Conservation (phyloP, 2,329 filamentous ascomycete species). For the Helicocarpus griseus region DNA sequence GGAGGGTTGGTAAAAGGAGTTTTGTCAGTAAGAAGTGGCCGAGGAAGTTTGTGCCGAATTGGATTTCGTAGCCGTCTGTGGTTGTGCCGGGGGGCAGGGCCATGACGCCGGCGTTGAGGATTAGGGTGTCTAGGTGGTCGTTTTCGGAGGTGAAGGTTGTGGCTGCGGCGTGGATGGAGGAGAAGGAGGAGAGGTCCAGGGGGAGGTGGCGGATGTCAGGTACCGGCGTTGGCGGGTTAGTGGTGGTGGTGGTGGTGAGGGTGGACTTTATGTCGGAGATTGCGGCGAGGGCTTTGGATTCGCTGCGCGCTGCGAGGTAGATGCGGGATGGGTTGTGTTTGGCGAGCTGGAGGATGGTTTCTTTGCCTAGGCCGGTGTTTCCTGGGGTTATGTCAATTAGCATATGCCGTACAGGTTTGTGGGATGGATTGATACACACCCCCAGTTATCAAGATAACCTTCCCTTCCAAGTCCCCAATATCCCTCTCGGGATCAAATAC, state of each 20-base stretch:
- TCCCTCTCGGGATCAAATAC: slow-evolving; percentile 35
- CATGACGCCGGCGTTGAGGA: slow-evolving; percentile 42
- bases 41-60: slow-evolving; percentile 39
- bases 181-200: slow-evolving; percentile 43
- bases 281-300: slow-evolving; percentile 32
- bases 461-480: slow-evolving; percentile 38
- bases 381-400: no score
- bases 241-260: slow-evolving; percentile 16
- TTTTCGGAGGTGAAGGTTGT: slow-evolving; percentile 30
- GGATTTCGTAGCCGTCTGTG: slow-evolving; percentile 34
- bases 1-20: slow-evolving; percentile 33
- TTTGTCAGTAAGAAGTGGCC: slow-evolving; percentile 38
- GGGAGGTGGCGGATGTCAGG: slow-evolving; percentile 37
- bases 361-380: slow-evolving; percentile 38
- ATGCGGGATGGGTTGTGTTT: slow-evolving; percentile 44
- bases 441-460: slow-evolving; percentile 44
- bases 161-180: slow-evolving; percentile 38
- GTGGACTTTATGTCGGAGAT: slow-evolving; percentile 33
- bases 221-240: no score
- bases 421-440: no score
- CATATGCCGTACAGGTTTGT: no score
- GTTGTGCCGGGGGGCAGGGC: slow-evolving; percentile 29
- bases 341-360: slow-evolving; percentile 40
- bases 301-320: slow-evolving; percentile 45
- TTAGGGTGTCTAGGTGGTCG: slow-evolving; percentile 35